Evolutionary conservation across 2,329 filamentous ascomycete genomes (phyloP).

Genomic region (Phialophora tarda): DNA sequence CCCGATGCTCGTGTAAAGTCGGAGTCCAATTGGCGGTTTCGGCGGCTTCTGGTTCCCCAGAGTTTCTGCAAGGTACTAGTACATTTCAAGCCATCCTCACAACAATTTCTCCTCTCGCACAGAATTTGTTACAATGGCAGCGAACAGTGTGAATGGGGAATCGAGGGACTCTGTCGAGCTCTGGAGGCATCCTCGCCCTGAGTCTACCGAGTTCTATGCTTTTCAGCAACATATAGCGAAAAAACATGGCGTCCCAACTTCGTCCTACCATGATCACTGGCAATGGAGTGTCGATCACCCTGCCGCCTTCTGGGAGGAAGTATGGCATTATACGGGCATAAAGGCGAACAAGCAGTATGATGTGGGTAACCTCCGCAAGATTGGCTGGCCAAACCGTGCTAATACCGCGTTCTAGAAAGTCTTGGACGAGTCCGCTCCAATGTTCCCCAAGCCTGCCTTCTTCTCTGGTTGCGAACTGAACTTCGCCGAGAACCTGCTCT

Average conservation of each 20-base stretch:
- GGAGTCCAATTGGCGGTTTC: slow-evolving; percentile 9
- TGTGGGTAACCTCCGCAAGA: neutral
- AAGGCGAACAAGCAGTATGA: slow-evolving; percentile 66
- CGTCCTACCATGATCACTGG: slow-evolving; percentile 76
- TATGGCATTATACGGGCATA: slow-evolving; percentile 83
- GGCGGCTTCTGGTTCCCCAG: slow-evolving; percentile 3
- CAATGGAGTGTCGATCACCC: slow-evolving; percentile 82
- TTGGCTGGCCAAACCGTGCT: neutral
- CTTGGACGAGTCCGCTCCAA: slow-evolving; percentile 67
- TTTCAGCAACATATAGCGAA: slow-evolving; percentile 73
- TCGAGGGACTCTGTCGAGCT: slow-evolving; percentile 54
- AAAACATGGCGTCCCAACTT: slow-evolving; percentile 67
- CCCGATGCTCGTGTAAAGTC: slow-evolving; percentile 15
- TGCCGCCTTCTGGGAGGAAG: slow-evolving; percentile 78
- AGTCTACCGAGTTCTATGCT: slow-evolving; percentile 71
- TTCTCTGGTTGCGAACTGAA: slow-evolving; percentile 81
- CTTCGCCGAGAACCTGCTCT: slow-evolving; percentile 94
- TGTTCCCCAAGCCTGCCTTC: slow-evolving; percentile 88
- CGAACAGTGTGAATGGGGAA: slow-evolving; percentile 26
- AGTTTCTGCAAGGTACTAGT: slow-evolving; percentile 12
- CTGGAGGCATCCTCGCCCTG: slow-evolving; percentile 73
- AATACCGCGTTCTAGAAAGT: slow-evolving; percentile 57
- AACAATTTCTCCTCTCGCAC: slow-evolving; percentile 6
- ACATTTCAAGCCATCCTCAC: slow-evolving; percentile 8
- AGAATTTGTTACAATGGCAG: slow-evolving; percentile 21